Percentiles rank a stretch among this genome's conserved stretches.
Evolutionary conservation across 768 basidiomycete genomes (phyloP).

Genomic region (Sarcodon sp.): DNA sequence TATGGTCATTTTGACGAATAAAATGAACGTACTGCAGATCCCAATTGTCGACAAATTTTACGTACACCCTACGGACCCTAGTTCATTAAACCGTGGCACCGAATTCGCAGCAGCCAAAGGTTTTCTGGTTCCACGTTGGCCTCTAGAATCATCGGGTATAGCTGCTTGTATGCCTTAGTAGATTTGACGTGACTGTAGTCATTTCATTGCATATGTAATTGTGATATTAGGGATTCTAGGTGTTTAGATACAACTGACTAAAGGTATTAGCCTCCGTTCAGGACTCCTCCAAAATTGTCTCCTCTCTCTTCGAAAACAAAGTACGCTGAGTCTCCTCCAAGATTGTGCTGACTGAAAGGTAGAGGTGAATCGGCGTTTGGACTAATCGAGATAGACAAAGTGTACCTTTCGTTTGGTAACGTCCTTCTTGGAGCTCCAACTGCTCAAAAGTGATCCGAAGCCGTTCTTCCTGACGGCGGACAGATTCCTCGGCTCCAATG

Average conservation of each 20-base stretch:
- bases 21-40: conserved; percentile 90
- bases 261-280: too few relatives aligned
- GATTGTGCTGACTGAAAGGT: conserved; percentile 22
- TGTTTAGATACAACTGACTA: too few relatives aligned
- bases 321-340: conserved; percentile 29
- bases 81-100: conserved; percentile 49
- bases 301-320: too few relatives aligned
- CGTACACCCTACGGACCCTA: conserved; percentile 77
- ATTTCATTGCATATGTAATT: too few relatives aligned
- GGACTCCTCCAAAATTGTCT: too few relatives aligned
- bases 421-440: conserved; percentile 26
- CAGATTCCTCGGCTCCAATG: conserved; percentile 24
- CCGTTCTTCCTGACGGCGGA: conserved; percentile 27
- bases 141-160: conserved; percentile 3
- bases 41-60: conserved; percentile 92
- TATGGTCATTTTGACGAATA: conserved; percentile 90
- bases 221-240: too few relatives aligned
- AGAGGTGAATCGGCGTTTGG: neutral
- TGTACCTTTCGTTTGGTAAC: conserved; percentile 29
- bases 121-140: conserved; percentile 50
- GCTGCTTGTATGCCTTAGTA: neutral
- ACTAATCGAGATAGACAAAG: neutral
- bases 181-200: too few relatives aligned
- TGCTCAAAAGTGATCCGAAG: conserved; percentile 23
- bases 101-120: conserved; percentile 87